Base-by-base conservation (phyloP, 257 asterid genomes). In the Verbascum thapsus region DNA sequence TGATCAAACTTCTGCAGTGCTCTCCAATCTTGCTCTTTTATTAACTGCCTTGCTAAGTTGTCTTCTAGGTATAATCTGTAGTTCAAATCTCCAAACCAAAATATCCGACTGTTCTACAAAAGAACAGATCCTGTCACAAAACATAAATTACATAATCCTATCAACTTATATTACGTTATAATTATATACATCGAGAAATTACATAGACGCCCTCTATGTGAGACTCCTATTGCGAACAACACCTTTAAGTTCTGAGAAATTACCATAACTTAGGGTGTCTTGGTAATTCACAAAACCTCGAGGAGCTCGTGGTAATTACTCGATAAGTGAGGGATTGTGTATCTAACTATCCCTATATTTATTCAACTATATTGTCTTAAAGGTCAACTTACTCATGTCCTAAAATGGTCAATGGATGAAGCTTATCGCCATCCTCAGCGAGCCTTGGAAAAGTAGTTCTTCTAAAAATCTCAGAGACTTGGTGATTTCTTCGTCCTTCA, bases 71-170 rank as follows among this genome's bases (percentile, higher is more conserved):
- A 88, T 54, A 91, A 56, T 70, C 98, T 86, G 78, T 91, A 91
- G 86, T 91, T 91, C 69, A 91, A 95, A 81, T 91, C 98, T 57
- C 98, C 98, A 15, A 91, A 88, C 98, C 95, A 91, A 81, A 88
- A 91, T 83, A 91, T 84, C 85, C 73, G 88, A 72, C 98, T 91
- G 89, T 63, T 72, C 67, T 66, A 76, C 76, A 73, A 74, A 64
- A 77, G 16, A 79, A 76, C 17, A 69, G n/a, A n/a, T 68, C 66
- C 8, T 20, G 40, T 69, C 52, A 22, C 60, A 18, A 68, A 49
- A 34, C 15, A 38, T 8, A 10, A 45, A 58, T 38, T 40, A 8
- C 22, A 32, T 37, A 6, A 56, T 63, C 19, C 58, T 30, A 5
- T 61, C 20, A 63, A 47, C n/a, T 44, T 22, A 23, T 47, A 15